phyloP scores from a whole-genome alignment of 768 basidiomycete species.

The Termitomyces sp. region DNA sequence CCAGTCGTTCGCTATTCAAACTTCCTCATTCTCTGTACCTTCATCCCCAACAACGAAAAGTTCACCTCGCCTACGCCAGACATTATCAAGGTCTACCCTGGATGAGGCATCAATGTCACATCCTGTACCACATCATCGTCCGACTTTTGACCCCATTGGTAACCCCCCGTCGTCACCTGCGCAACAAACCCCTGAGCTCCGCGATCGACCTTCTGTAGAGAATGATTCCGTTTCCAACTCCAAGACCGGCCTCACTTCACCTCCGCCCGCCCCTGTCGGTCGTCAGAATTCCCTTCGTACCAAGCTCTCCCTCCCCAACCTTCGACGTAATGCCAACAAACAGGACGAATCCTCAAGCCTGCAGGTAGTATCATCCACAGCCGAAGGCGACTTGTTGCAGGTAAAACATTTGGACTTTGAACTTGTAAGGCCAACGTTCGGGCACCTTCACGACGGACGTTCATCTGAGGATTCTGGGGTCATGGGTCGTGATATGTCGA shows the following conservation, averaged over 20 bases:
- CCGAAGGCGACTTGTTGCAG: slow-evolving; percentile 58
- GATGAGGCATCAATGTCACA: slow-evolving; percentile 2
- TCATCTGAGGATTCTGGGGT: slow-evolving; percentile 54
- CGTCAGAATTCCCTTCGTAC: slow-evolving; percentile 47
- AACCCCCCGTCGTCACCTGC: slow-evolving; percentile 2
- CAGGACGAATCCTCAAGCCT: slow-evolving; percentile 31
- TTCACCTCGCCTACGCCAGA: slow-evolving; percentile 21
- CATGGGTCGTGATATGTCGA: slow-evolving; percentile 30
- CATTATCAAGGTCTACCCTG: slow-evolving; percentile 22
- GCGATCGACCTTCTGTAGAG: slow-evolving; percentile 18
- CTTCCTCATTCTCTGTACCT: slow-evolving; percentile 11
- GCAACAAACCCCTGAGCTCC: neutral
- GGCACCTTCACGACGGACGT: slow-evolving; percentile 35
- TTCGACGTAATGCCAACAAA: slow-evolving; percentile 44
- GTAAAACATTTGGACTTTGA: slow-evolving; percentile 83
- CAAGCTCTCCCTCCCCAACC: slow-evolving; percentile 67
- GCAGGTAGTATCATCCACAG: slow-evolving; percentile 16
- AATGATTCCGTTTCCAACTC: slow-evolving; percentile 26
- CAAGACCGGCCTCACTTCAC: slow-evolving; percentile 33
- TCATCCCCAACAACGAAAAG: slow-evolving; percentile 18
- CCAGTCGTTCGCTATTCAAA: slow-evolving; percentile 14
- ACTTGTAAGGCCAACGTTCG: slow-evolving; percentile 60
- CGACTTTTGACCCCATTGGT: neutral
- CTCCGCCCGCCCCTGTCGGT: slow-evolving; percentile 24
- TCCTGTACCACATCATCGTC: slow-evolving; percentile 5